These are phyloP conservation scores for Xylaria sp. DNA, from an alignment of 2,329 filamentous ascomycete genomes.

Conservation along the genomic window DNA sequence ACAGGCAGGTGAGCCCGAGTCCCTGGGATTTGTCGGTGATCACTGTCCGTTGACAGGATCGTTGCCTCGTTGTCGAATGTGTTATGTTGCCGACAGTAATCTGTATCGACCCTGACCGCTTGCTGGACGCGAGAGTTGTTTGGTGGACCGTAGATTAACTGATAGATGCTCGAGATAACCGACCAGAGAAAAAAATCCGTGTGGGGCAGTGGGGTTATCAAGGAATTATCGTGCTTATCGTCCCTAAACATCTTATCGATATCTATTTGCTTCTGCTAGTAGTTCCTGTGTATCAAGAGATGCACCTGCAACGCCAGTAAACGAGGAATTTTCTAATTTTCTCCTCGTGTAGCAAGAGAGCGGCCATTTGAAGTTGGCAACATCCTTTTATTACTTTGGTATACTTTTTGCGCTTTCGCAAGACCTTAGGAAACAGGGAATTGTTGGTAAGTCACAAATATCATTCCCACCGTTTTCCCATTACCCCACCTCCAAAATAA, in stretches of 20 bases:
- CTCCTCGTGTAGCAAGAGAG: not conserved
- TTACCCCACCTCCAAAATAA: slow-evolving; percentile 33
- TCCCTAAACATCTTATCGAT: slow-evolving; percentile 33
- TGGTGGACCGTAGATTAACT: slow-evolving; percentile 6
- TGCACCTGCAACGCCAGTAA: not conserved
- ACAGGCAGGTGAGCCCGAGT: slow-evolving; percentile 5
- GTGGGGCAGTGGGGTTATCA: slow-evolving; percentile 37
- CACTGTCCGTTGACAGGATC: not conserved
- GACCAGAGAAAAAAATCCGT: slow-evolving; percentile 38
- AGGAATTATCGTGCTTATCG: not conserved
- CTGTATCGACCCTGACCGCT: slow-evolving; percentile 11
- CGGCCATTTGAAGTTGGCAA: not conserved
- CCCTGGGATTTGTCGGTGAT: slow-evolving; percentile 17
- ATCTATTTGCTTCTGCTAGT: not conserved
- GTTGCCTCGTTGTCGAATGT: not conserved
- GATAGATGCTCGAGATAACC: slow-evolving; percentile 19
- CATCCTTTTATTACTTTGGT: not conserved
- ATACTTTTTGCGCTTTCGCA: not conserved
- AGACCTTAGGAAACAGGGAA: not conserved
- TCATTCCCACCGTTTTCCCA: not conserved
- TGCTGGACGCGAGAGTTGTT: slow-evolving; percentile 2
- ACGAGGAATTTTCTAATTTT: not conserved
- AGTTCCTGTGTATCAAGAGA: not conserved
- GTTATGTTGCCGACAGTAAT: not conserved
- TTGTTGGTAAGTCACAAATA: slow-evolving; percentile 23